Conservation (phyloP, 2,329 filamentous ascomycete species). For the Metarhizium humberi region DNA sequence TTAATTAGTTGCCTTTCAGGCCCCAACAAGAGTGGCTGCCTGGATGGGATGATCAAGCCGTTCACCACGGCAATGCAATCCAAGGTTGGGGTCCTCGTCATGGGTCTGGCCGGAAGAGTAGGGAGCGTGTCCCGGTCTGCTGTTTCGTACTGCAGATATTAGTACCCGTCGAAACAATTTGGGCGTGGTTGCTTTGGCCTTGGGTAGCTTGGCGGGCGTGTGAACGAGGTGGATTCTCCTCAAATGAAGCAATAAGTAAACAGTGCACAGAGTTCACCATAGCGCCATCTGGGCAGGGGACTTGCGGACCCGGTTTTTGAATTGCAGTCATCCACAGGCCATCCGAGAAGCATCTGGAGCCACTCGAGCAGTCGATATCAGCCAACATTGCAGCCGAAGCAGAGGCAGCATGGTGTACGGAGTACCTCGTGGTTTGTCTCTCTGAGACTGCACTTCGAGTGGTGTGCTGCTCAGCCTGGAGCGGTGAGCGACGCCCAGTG, state of each 20-base stretch:
- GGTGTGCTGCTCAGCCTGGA: background rate
- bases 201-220: background rate
- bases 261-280: background rate
- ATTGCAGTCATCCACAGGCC: background rate
- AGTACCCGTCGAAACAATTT: background rate
- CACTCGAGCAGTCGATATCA: background rate
- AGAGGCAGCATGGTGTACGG: too few relatives aligned
- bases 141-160: background rate
- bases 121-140: background rate
- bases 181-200: too few relatives aligned
- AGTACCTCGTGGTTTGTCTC: too few relatives aligned
- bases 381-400: too few relatives aligned
- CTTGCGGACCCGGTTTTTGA: background rate
- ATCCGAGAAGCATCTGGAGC: background rate
- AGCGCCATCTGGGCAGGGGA: conserved; percentile 3
- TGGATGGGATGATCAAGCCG: background rate
- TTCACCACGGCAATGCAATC: background rate
- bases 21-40: background rate
- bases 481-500: conserved; percentile 2
- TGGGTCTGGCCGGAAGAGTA: background rate
- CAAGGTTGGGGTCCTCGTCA: background rate
- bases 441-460: background rate
- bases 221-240: conserved; percentile 2
- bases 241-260: conserved; percentile 5
- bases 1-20: background rate